phyloP scores from a whole-genome alignment of 331 rosid genomes.

The Arachis monticola region DNA sequence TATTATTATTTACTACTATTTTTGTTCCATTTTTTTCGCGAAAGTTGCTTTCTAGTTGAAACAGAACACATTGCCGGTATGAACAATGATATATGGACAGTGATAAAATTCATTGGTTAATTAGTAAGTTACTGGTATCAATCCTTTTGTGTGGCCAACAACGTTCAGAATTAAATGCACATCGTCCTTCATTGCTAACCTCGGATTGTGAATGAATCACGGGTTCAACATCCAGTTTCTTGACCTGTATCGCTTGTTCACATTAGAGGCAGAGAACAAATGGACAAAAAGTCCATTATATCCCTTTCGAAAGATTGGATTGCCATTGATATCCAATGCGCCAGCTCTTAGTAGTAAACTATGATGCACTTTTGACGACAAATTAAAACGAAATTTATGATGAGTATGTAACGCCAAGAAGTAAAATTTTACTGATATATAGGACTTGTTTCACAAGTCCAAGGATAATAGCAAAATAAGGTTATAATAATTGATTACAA shows the following conservation, averaged over 20 bases:
- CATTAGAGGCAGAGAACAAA: background rate
- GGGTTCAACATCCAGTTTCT: slow-evolving; percentile 37
- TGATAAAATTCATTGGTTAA: background rate
- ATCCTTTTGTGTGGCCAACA: slow-evolving; percentile 36
- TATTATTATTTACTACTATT: too few relatives aligned
- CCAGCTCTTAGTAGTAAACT: slow-evolving; percentile 17
- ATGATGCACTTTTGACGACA: slow-evolving; percentile 1
- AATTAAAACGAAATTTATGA: background rate
- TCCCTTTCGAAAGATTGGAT: slow-evolving; percentile 4
- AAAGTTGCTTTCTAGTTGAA: background rate
- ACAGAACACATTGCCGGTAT: background rate
- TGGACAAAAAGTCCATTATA: slow-evolving; percentile 1
- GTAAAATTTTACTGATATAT: slow-evolving; percentile 3
- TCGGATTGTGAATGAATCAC: slow-evolving; percentile 31
- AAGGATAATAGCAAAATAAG: background rate
- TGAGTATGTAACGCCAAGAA: background rate
- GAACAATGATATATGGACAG: background rate
- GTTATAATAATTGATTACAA: background rate
- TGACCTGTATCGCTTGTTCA: slow-evolving; percentile 7
- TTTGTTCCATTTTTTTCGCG: background rate
- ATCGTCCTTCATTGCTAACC: background rate
- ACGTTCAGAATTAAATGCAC: slow-evolving; percentile 36
- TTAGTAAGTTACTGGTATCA: slow-evolving; percentile 20
- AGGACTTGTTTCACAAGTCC: slow-evolving; percentile 13
- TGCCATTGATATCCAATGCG: background rate